Evolutionary conservation across 306 rosid species (phyloP).

Genomic region (Datisca glomerata): DNA sequence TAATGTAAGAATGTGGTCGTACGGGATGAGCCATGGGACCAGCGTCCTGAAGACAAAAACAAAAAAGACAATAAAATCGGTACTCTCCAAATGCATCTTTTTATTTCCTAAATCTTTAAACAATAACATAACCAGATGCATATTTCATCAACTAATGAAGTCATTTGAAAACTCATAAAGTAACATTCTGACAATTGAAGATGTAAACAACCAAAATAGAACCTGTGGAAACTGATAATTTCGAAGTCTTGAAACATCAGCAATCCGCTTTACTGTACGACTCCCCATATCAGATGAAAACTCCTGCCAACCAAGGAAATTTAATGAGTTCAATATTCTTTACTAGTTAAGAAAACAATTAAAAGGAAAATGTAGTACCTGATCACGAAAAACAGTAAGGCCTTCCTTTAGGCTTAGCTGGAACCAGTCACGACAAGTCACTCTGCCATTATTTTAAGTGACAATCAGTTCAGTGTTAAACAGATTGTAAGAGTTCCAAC

Average conservation of each 20-base stretch:
- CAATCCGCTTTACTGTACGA: constrained; percentile 77
- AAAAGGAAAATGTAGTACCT: constrained; percentile 29
- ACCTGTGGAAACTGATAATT: constrained; percentile 99
- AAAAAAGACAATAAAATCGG: constrained; percentile 11
- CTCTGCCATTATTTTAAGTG: constrained; percentile 43
- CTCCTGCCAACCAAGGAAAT: constrained; percentile 42
- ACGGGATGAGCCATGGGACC: constrained; percentile 99
- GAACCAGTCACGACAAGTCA: constrained; percentile 99
- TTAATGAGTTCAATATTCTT: constrained; percentile 5
- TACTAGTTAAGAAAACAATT: constrained; percentile 1
- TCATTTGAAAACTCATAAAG: no score
- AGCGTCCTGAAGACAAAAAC: constrained; percentile 56
- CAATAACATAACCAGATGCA: no score
- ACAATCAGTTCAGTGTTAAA: constrained; percentile 14
- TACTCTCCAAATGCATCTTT: constrained; percentile 5
- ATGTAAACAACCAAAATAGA: no score
- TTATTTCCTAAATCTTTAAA: no score
- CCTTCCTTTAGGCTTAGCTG: constrained; percentile 99
- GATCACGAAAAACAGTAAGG: constrained; percentile 95
- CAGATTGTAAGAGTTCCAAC: background rate
- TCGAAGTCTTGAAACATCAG: constrained; percentile 82
- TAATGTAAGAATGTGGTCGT: constrained; percentile 95
- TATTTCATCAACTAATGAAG: no score
- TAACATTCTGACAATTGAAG: no score
- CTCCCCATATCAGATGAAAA: constrained; percentile 98